phyloP scores from a whole-genome alignment of 441 rosid species.

The Mallotus japonicus region DNA sequence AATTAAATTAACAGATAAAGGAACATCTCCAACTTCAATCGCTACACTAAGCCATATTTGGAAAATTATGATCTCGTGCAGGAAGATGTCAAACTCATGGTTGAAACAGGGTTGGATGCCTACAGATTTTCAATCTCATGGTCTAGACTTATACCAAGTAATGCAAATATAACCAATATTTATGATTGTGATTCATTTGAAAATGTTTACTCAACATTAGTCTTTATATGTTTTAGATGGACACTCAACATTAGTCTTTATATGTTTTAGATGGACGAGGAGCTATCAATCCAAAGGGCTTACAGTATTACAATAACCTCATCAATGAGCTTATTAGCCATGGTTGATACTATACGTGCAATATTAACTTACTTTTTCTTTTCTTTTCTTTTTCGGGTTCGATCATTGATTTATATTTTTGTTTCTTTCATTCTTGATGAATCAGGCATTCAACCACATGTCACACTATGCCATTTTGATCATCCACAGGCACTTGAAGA shows the following conservation, averaged over 20 bases:
- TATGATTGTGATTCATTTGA: no score
- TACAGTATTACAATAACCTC: conserved; percentile 57
- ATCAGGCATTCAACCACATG: no score
- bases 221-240: conserved; percentile 43
- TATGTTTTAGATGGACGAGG: conserved; percentile 63
- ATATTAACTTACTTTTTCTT: no score
- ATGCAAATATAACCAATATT: no score
- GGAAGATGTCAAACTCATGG: conserved; percentile 76
- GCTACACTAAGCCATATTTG: background rate
- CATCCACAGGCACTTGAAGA: no score
- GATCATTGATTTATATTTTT: no score
- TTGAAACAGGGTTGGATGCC: conserved; percentile 51
- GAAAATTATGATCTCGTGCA: conserved; percentile 16
- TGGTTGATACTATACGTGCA: conserved; percentile 27
- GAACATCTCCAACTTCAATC: no score
- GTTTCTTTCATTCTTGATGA: no score
- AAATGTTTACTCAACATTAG: background rate
- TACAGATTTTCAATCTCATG: conserved; percentile 75
- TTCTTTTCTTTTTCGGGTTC: no score
- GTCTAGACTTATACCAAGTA: conserved; percentile 74
- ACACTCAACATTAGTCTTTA: no score
- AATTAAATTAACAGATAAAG: no score
- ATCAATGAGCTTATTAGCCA: conserved; percentile 45
- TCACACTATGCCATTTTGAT: no score
- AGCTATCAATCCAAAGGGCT: conserved; percentile 52